These are phyloP conservation scores for Solanum chiquidenum DNA, from an alignment of 257 asterid species.

Conservation along the genomic window DNA sequence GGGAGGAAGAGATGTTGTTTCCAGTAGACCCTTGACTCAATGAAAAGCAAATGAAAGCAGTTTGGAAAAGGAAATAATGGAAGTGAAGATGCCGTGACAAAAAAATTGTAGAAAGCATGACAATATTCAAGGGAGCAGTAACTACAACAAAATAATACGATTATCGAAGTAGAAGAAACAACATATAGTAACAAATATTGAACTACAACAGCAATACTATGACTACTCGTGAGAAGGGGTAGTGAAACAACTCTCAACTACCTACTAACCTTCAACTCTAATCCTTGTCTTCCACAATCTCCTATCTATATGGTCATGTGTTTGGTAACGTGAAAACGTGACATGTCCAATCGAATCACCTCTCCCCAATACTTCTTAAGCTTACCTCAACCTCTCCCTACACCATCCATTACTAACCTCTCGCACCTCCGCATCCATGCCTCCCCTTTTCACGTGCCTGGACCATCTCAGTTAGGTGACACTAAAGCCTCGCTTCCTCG, in stretches of 20 bases:
- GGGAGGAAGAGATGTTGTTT: not conserved
- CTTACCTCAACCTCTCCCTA: not conserved
- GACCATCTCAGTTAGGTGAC: not conserved
- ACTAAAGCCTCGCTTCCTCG: not conserved
- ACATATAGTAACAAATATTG: not conserved
- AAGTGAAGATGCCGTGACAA: not conserved
- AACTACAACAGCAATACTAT: not conserved
- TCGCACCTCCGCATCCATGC: not conserved
- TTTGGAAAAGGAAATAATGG: not conserved
- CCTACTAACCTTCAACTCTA: not conserved
- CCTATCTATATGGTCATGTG: not conserved
- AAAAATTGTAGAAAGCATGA: not conserved
- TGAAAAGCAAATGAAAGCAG: not conserved
- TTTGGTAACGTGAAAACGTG: not conserved
- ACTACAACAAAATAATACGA: not conserved
- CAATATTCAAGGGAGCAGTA: not conserved
- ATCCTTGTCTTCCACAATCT: not conserved
- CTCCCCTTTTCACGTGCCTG: not conserved
- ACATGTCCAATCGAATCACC: not conserved
- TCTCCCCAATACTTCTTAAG: not conserved
- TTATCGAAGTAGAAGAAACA: not conserved
- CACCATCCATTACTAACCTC: not conserved
- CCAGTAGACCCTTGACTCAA: not conserved
- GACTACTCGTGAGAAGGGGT: not conserved
- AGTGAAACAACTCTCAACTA: not conserved